Conservation (phyloP, 768 basidiomycete genomes). For the Amanita subjunquillea region DNA sequence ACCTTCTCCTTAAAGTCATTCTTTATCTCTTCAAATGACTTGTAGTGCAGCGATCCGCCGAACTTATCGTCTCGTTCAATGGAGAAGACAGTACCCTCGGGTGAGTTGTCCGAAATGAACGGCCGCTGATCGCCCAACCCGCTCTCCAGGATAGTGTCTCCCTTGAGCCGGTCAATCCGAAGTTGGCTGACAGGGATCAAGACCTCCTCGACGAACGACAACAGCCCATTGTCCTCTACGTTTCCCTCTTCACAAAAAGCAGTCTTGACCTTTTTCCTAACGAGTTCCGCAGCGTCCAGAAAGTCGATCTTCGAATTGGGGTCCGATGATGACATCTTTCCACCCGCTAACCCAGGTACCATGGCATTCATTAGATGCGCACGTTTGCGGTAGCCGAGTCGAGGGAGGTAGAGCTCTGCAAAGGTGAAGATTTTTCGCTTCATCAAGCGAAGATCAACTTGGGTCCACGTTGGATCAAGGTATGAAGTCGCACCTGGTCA, state of each 20-base stretch:
- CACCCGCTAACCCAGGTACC: constrained; percentile 90
- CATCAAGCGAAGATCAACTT: not conserved
- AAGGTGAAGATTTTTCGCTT: constrained; percentile 99
- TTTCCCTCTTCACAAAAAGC: constrained; percentile 96
- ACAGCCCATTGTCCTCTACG: constrained; percentile 76
- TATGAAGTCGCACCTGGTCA: constrained; percentile 63
- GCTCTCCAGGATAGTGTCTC: constrained; percentile 38
- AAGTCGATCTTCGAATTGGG: constrained; percentile 98
- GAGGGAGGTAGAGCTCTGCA: constrained; percentile 91
- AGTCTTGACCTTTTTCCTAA: constrained; percentile 82
- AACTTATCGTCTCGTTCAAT: constrained; percentile 71
- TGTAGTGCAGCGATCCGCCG: constrained; percentile 75
- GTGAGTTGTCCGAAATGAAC: constrained; percentile 61
- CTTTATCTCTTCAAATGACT: constrained; percentile 52
- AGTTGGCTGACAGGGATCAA: constrained; percentile 79
- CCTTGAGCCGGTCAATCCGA: constrained; percentile 46
- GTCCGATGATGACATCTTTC: constrained; percentile 98
- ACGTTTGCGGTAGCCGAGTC: constrained; percentile 86
- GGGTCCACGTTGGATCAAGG: not conserved
- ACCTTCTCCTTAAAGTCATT: constrained; percentile 66
- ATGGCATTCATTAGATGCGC: constrained; percentile 98
- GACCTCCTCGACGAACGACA: constrained; percentile 81
- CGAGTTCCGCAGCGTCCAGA: constrained; percentile 74
- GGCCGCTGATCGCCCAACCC: constrained; percentile 44
- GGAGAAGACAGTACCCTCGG: constrained; percentile 74